These are phyloP conservation scores for Vitis rupestris DNA, from an alignment of 164 flowering plant genomes.

Conservation along the genomic window DNA sequence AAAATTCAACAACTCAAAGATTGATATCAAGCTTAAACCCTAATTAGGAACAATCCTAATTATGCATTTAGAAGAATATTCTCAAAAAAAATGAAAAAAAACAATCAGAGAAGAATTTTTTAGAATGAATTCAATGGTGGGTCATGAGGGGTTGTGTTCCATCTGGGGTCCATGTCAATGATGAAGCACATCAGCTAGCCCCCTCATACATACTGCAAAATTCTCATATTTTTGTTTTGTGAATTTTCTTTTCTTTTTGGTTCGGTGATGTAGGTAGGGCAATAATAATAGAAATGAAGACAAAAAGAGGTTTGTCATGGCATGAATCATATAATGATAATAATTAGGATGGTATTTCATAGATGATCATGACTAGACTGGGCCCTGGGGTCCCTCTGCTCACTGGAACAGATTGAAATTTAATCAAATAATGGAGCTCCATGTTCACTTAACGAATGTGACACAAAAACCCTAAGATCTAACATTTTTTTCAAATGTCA, in stretches of 20 bases:
- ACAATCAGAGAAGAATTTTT: too few species aligned
- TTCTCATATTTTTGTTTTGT: constrained; percentile 1
- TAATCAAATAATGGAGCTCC: constrained; percentile 24
- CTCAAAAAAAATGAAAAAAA: too few species aligned
- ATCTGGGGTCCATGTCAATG: constrained; percentile 8
- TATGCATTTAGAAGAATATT: too few species aligned
- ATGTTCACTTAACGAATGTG: constrained; percentile 8
- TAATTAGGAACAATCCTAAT: too few species aligned
- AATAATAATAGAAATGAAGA: constrained; percentile 30
- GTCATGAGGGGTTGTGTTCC: too few species aligned
- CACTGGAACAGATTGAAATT: neutral
- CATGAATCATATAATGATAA: constrained; percentile 17
- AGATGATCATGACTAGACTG: constrained; percentile 25
- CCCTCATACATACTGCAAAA: constrained; percentile 10
- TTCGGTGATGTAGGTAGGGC: constrained; percentile 10
- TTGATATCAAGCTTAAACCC: too few species aligned
- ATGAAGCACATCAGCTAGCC: constrained; percentile 11
- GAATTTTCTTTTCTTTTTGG: neutral
- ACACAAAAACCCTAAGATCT: neutral
- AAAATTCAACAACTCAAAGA: too few species aligned
- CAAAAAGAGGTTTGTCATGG: constrained; percentile 27
- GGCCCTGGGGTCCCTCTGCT: constrained; percentile 4
- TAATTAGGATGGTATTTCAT: constrained; percentile 7
- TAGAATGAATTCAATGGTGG: too few species aligned
- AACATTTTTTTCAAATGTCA: neutral